Percentiles rank a stretch among this genome's conserved stretches.
Conservation (phyloP, 2,329 filamentous ascomycete species). For the Alternaria ventricosa region DNA sequence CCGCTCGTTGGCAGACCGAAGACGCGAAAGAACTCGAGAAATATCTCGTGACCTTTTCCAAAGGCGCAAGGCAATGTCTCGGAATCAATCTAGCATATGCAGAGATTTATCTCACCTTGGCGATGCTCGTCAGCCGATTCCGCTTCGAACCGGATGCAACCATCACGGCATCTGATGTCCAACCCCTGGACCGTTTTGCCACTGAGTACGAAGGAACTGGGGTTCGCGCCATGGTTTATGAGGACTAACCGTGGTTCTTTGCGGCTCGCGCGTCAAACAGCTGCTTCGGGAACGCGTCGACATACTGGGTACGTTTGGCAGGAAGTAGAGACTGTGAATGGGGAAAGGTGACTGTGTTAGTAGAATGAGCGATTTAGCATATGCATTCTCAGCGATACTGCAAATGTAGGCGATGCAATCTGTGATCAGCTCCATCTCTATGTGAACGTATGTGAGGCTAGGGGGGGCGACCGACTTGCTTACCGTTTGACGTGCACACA, state of each 20-base stretch:
- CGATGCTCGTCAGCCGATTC: not conserved
- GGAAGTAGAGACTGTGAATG: too few relatives aligned
- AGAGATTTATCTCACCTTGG: not conserved
- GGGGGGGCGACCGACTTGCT: too few relatives aligned
- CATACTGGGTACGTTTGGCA: too few relatives aligned
- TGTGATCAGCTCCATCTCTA: too few relatives aligned
- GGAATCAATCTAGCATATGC: not conserved
- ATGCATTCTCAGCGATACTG: too few relatives aligned
- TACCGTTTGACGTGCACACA: too few relatives aligned
- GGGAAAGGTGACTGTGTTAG: too few relatives aligned
- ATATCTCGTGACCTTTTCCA: not conserved
- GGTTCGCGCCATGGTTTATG: not conserved
- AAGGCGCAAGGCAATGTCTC: not conserved
- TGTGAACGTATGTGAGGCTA: too few relatives aligned
- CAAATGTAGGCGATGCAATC: too few relatives aligned
- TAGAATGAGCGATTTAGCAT: too few relatives aligned
- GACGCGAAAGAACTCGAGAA: not conserved
- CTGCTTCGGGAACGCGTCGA: too few relatives aligned
- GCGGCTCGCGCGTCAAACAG: fast-evolving
- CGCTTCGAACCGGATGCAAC: not conserved
- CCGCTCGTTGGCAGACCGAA: not conserved
- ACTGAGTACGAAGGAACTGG: not conserved
- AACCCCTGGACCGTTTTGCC: not conserved
- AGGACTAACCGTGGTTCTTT: not conserved
- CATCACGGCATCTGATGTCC: not conserved